These are phyloP conservation scores for Candida caryicola DNA, from an alignment of 805 yeast genomes.

Conservation along the genomic window DNA sequence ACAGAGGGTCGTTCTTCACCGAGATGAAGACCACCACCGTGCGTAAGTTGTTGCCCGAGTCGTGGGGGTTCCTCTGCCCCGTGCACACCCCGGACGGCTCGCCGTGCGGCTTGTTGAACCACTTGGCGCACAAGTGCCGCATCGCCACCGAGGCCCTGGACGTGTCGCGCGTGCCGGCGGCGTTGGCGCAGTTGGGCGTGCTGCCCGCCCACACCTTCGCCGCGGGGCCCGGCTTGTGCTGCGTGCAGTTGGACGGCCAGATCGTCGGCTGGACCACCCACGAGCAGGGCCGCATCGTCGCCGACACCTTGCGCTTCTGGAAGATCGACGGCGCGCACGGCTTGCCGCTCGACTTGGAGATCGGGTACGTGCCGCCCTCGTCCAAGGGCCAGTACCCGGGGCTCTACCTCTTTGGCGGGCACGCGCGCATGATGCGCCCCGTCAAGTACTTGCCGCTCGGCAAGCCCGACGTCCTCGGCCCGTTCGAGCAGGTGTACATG, in stretches of 20 bases:
- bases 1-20: constrained; percentile 98
- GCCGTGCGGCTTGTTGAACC: constrained; percentile 97
- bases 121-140: constrained; percentile 91
- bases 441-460: constrained; percentile 85
- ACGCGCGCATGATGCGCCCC: constrained; percentile 94
- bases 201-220: constrained; percentile 74
- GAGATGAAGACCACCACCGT: constrained; percentile 97
- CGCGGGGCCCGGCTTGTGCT: constrained; percentile 84
- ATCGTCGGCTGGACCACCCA: constrained; percentile 94
- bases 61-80: constrained; percentile 99
- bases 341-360: constrained; percentile 84
- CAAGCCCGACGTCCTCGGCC: constrained; percentile 86
- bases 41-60: constrained; percentile 91
- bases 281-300: constrained; percentile 78
- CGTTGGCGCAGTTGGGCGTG: constrained; percentile 73
- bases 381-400: constrained; percentile 97
- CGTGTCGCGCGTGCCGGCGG: constrained; percentile 65
- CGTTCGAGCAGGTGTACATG: constrained; percentile 97
- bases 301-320: constrained; percentile 89
- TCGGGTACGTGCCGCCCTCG: constrained; percentile 97
- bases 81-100: constrained; percentile 99
- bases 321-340: constrained; percentile 77
- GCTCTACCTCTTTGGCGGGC: constrained; percentile 84
- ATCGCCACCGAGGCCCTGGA: constrained; percentile 77
- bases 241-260: constrained; percentile 91